These are phyloP conservation scores for Tricholoma sp. DNA, from an alignment of 768 basidiomycete species.

Conservation along the genomic window DNA sequence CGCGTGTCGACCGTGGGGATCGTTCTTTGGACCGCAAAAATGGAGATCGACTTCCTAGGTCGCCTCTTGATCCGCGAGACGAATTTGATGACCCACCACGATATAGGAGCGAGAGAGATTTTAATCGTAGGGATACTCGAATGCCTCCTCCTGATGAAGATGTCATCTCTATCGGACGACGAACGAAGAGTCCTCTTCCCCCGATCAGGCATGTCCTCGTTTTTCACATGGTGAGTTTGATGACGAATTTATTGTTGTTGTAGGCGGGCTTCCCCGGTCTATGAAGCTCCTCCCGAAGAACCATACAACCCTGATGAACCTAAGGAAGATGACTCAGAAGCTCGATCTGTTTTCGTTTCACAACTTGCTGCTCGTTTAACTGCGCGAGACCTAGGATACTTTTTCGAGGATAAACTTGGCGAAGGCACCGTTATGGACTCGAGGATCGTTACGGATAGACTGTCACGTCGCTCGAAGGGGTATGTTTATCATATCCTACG, in stretches of 20 bases:
- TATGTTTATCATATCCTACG: slow-evolving; percentile 30
- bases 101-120: slow-evolving; percentile 37
- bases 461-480: slow-evolving; percentile 98
- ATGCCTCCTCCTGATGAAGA: slow-evolving; percentile 40
- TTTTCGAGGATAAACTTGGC: slow-evolving; percentile 96
- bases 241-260: slow-evolving; percentile 8
- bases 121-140: slow-evolving; percentile 30
- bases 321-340: slow-evolving; percentile 95
- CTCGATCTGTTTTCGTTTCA: slow-evolving; percentile 97
- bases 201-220: slow-evolving; percentile 38
- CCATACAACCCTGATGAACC: slow-evolving; percentile 82
- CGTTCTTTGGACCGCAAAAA: slow-evolving; percentile 55
- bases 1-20: slow-evolving; percentile 42
- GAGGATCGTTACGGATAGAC: slow-evolving; percentile 90
- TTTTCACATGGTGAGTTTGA: not conserved
- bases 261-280: slow-evolving; percentile 69
- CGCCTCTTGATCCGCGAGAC: slow-evolving; percentile 49
- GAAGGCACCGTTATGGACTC: slow-evolving; percentile 94
- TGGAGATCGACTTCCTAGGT: slow-evolving; percentile 36
- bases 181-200: slow-evolving; percentile 37
- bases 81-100: slow-evolving; percentile 56
- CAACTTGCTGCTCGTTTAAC: slow-evolving; percentile 97
- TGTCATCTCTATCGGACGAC: slow-evolving; percentile 22
- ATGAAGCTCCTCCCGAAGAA: slow-evolving; percentile 63
- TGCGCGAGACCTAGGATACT: slow-evolving; percentile 94